Conservation (phyloP, 2,329 filamentous ascomycete species). For the Colletotrichum limetticola region DNA sequence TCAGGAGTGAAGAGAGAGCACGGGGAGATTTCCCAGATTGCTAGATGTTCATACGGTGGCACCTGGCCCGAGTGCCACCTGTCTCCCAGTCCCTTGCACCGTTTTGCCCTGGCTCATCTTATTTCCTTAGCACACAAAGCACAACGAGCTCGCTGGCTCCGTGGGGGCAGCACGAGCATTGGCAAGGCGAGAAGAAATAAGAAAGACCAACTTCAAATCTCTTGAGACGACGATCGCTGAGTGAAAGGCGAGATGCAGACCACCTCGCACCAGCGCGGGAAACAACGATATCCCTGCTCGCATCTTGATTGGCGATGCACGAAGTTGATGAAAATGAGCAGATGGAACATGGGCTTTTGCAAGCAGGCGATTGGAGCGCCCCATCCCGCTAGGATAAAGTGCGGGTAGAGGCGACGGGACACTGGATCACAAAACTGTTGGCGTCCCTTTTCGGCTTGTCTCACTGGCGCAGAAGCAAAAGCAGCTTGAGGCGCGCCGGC, state of each 20-base stretch:
- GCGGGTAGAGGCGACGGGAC: constrained; percentile 1
- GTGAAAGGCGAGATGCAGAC: constrained; percentile 22
- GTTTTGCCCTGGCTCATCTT: constrained; percentile 3
- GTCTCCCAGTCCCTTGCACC: neutral
- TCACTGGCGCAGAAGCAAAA: neutral
- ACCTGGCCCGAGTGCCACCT: constrained; percentile 9
- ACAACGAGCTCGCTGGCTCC: neutral
- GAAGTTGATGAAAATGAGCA: constrained; percentile 31
- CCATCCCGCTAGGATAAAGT: neutral
- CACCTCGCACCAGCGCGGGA: constrained; percentile 2
- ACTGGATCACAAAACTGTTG: constrained; percentile 5
- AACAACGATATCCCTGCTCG: constrained; percentile 20
- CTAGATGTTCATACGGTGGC: constrained; percentile 5
- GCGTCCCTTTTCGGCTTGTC: neutral
- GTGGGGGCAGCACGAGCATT: neutral
- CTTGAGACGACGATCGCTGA: constrained; percentile 18
- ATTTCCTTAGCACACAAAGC: neutral
- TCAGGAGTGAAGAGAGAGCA: neutral
- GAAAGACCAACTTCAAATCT: constrained; percentile 21
- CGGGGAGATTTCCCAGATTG: constrained; percentile 21
- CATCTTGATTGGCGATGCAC: constrained; percentile 22
- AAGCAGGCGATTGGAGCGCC: neutral
- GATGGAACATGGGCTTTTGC: constrained; percentile 20
- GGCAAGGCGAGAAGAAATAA: constrained; percentile 12
- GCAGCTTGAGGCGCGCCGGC: neutral